Base-by-base conservation (phyloP, 1,139 yeast genomes). In the Tardiomyces digboiensis region DNA sequence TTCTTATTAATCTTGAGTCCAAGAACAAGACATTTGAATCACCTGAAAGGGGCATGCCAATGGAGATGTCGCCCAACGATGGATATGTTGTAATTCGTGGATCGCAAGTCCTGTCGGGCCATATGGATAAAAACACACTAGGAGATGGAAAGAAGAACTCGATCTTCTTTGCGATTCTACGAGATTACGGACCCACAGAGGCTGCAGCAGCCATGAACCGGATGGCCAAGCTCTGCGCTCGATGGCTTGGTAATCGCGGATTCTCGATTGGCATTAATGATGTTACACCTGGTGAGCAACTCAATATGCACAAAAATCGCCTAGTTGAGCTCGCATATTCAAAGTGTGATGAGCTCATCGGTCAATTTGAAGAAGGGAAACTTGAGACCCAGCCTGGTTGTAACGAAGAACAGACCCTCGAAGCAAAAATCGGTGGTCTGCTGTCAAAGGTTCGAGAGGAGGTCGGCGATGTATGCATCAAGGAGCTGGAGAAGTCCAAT, bases 71-170 rank as follows among this genome's bases (percentile, higher is more conserved):
- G 2, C 95, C 95, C 33, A 93, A 91, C 61, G 99, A 93, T 64
- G 97, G 98, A 10, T 93, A 73, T 59, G 93, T 91, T 29, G 69
- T 93, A 43, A 85, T 93, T 47, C 74, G 97, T 57, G 95, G 95
- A 18, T 87, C 97, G 1, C 77, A 88, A 53, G 79, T 93, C 42
- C 70, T 93, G 56, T 75, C 91, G 57, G 99, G 99, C 51, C 86
- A 86, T 22, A 91, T 93, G 98, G 99, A 93, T 65, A 93, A 93
- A 65, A 85, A 95, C 19, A 78, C 91, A 1, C 72, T 93, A 12
- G 99, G 99, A 56, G 99, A 93, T 64, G 99, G 98, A 67, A 93
- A 93, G 61, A 93, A 93, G 65, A 95, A 87, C 59, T 88, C 97
- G 2, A 95, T 93, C 1, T 93, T 93, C 60, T 93, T 93, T 61